phyloP scores from a whole-genome alignment of 352 stramenopile genomes.

The Pythium aristosporum region DNA sequence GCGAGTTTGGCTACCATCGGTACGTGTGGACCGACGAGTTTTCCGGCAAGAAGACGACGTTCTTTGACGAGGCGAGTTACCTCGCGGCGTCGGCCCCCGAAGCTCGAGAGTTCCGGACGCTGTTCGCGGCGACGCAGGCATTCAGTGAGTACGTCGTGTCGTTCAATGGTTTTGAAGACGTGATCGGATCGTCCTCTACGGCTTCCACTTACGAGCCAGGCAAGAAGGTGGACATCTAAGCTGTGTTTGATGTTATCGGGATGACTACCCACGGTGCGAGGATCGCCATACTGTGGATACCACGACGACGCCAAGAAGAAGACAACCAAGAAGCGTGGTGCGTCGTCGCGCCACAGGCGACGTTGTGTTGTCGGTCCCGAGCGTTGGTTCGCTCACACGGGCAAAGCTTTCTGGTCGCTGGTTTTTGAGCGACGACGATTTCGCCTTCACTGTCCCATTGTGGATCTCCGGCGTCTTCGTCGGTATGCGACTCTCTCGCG shows the following conservation, averaged over 20 bases:
- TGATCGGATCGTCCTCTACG: conserved; percentile 22
- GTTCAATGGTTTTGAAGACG: conserved; percentile 79
- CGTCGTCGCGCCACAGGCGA: background rate
- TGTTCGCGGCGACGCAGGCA: conserved; percentile 84
- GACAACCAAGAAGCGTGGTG: conserved; percentile 10
- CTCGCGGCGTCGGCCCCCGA: conserved; percentile 66
- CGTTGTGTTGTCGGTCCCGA: background rate
- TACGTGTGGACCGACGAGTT: conserved; percentile 87
- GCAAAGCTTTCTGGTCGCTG: conserved; percentile 15
- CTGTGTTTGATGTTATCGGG: background rate
- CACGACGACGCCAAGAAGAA: conserved; percentile 14
- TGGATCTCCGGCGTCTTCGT: background rate
- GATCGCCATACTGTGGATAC: conserved; percentile 19
- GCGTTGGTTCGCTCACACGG: conserved; percentile 5
- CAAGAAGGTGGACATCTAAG: conserved; percentile 15
- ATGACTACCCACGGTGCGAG: conserved; percentile 1
- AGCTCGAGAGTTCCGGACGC: conserved; percentile 79
- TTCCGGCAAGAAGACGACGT: conserved; percentile 70
- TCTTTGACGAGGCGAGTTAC: conserved; percentile 88
- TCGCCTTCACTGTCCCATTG: background rate
- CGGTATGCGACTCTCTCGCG: background rate
- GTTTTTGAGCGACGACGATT: conserved; percentile 12
- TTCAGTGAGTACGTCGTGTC: conserved; percentile 85
- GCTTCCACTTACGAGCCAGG: conserved; percentile 8
- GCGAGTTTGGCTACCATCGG: conserved; percentile 82